Base-by-base conservation (phyloP, 352 stramenopile species). In the Globisporangium canariense region DNA sequence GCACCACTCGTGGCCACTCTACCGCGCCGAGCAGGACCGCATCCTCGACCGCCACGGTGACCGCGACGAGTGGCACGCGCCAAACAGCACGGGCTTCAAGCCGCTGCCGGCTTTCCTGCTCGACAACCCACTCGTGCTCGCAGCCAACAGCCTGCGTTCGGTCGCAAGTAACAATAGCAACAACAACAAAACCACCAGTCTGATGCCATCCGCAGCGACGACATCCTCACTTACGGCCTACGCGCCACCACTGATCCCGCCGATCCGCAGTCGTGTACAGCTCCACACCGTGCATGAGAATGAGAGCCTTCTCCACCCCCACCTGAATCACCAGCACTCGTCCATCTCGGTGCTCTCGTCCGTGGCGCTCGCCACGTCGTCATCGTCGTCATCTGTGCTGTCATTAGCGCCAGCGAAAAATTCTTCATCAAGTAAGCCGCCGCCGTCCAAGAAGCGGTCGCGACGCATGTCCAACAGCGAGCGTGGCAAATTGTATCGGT, bases 391-490 rank as follows among this genome's bases (percentile, higher is more conserved):
- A 32, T 54, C 36, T 16, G 1, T 53, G 38, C 55, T 51, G 40
- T 28, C 2, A 28, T 28, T 28, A 28, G 25, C 50, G 14, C 41
- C 16, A n/a, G 16, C 25, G 57, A 38, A 7, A 7, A 38, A 1
- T 10, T 38, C 34, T 38, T 38, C 14, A 10, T 28, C 25, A 28
- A 34, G 16, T n/a, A 43, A 53, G 28, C n/a, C n/a, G 4, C 38
- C 16, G 59, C 53, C 49, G 43, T 62, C 32, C 46, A 58, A 49
- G 20, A 63, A 51, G 45, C 60, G 58, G 20, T 38, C 41, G 20
- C 60, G 63, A 4, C 60, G 62, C 51, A 74, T 76, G 70, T 74
- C 70, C 38, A 76, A 77, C 47, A 77, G 70, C 46, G 70, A 77
- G 40, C 70, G 70, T 3, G 67, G 71, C 30, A 78, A 78, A 36